Evolutionary conservation across 108 stramenopile genomes (phyloP).

Genomic region (Hondaea fermentalgiana): DNA sequence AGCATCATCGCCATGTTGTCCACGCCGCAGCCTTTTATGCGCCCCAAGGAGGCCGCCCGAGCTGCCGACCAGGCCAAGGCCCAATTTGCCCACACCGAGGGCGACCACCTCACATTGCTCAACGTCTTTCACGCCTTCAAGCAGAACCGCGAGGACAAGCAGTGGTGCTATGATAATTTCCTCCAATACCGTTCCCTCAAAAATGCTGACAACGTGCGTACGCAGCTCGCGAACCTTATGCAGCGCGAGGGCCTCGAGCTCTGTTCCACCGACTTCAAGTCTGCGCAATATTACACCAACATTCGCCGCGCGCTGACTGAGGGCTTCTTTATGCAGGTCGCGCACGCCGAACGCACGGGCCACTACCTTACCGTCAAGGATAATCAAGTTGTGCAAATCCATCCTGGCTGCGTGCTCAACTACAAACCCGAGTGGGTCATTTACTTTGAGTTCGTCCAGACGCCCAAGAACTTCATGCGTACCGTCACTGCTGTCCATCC

Average conservation of each 20-base stretch:
- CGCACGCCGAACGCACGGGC: slow-evolving; percentile 79
- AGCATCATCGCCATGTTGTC: slow-evolving; percentile 88
- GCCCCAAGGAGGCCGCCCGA: slow-evolving; percentile 86
- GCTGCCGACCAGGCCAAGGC: slow-evolving; percentile 95
- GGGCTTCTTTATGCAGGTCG: slow-evolving; percentile 92
- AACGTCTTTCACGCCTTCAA: slow-evolving; percentile 89
- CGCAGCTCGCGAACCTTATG: slow-evolving; percentile 27
- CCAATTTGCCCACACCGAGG: slow-evolving; percentile 85
- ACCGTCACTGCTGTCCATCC: slow-evolving; percentile 82
- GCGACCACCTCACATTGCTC: slow-evolving; percentile 91
- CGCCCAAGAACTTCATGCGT: slow-evolving; percentile 92
- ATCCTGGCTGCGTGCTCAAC: slow-evolving; percentile 57
- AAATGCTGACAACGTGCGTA: slow-evolving; percentile 28
- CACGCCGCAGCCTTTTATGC: slow-evolving; percentile 88
- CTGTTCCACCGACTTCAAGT: slow-evolving; percentile 70
- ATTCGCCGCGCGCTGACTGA: slow-evolving; percentile 77
- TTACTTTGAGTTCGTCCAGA: slow-evolving; percentile 96
- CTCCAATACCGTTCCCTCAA: slow-evolving; percentile 63
- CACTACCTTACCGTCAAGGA: slow-evolving; percentile 87
- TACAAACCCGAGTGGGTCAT: slow-evolving; percentile 91
- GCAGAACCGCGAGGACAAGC: slow-evolving; percentile 66
- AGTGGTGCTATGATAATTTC: slow-evolving; percentile 98
- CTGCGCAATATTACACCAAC: slow-evolving; percentile 70
- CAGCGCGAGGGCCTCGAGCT: slow-evolving; percentile 65
- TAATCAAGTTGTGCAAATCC: too few relatives aligned